Base-by-base conservation (phyloP, 1,284 basidiomycete species). In the Wallemia mellicola region DNA sequence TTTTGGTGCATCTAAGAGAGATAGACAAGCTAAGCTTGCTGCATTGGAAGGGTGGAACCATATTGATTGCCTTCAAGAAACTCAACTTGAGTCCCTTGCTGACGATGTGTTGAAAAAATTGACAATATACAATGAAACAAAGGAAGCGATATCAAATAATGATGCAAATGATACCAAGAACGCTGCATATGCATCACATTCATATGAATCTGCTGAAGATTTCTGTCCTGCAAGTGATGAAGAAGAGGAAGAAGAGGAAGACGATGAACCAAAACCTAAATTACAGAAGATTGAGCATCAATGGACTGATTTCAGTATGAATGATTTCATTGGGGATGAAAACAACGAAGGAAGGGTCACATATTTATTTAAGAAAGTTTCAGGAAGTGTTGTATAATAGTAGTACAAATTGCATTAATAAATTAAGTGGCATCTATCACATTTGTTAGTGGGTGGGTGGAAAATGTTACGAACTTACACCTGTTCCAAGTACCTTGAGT, bases 41-140 rank as follows among this genome's bases (percentile, higher is more conserved):
- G 77, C 84, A 1, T 74, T 96, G 30, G 81, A 81, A 60, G 79
- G 85, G 65, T 96, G 89, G 89, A 81, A 76, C 19, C 91, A 96
- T 67, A 79, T 89, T 67, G 81, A 75, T 61, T 62, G 64, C 17
- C 59, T 25, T 25, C 33, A 24, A 54, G 38, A 22, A 27, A 26
- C 14, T 26, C 38, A 27, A 27, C 28, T 54, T 24, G 38, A 19
- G 57, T 26, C 2, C 38, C 26, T 27, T 25, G 38, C 26, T 24
- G 25, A 38, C 22, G 32, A 25, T 32, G 22, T 32, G 14, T 32
- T 28, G 15, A 24, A 19, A 24, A 57, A 24, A 48, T 24, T 54
- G 48, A 54, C 38, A 2, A 57, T 57, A 26, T 15, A 24, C 15
- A 5, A 19, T 26, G 14, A 57, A 17, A 11, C 15, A 14, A 2